Evolutionary conservation across 352 stramenopile genomes (phyloP).

Genomic region (Phytophthora kernoviae): DNA sequence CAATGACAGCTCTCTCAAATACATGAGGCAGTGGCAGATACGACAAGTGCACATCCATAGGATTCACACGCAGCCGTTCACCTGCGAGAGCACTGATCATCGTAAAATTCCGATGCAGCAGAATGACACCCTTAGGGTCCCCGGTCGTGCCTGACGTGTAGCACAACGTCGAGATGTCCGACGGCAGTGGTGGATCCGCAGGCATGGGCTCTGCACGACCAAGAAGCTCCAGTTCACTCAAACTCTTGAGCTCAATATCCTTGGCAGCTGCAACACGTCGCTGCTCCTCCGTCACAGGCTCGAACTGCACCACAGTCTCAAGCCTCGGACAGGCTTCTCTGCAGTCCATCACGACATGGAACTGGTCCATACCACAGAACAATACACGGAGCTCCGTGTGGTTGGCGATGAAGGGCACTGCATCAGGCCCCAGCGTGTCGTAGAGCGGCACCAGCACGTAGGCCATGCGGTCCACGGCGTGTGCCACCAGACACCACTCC

Average conservation of each 20-base stretch:
- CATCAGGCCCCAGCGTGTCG: conserved; percentile 76
- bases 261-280: conserved; percentile 25
- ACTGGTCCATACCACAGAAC: conserved; percentile 61
- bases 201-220: conserved; percentile 44
- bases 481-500: conserved; percentile 64
- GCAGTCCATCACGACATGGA: conserved; percentile 62
- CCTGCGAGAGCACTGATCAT: conserved; percentile 23
- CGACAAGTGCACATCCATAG: conserved; percentile 92
- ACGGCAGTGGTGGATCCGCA: conserved; percentile 50
- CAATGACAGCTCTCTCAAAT: conserved; percentile 94
- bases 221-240: conserved; percentile 45
- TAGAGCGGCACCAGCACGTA: conserved; percentile 80
- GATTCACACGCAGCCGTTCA: conserved; percentile 35
- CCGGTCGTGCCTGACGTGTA: conserved; percentile 97
- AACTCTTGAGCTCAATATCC: conserved; percentile 49
- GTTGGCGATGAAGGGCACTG: conserved; percentile 74
- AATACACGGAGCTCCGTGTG: conserved; percentile 69
- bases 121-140: conserved; percentile 95
- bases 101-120: conserved; percentile 89
- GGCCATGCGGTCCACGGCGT: conserved; percentile 66
- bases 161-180: conserved; percentile 94
- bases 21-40: conserved; percentile 98
- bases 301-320: conserved; percentile 63
- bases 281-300: conserved; percentile 44
- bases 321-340: conserved; percentile 52